Conservation (phyloP, 2,329 filamentous ascomycete species). For the Xylariales sp. region DNA sequence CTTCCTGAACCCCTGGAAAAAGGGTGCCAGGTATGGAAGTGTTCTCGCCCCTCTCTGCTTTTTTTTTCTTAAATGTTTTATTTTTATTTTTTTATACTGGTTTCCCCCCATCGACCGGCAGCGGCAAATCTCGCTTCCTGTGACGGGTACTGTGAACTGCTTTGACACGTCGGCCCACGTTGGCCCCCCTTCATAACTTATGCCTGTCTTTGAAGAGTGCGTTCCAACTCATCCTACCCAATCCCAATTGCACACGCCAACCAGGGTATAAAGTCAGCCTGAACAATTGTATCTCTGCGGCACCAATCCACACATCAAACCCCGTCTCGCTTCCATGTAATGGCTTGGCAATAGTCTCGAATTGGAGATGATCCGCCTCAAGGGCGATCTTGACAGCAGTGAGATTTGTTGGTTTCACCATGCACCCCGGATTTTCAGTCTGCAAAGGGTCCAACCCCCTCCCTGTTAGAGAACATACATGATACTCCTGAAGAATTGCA, state of each 20-base stretch:
- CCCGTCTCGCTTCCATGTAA: background rate
- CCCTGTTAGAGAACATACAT: background rate
- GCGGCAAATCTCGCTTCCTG: no score
- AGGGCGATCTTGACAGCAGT: background rate
- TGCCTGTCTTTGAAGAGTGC: background rate
- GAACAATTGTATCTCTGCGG: no score
- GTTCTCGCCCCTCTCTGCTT: no score
- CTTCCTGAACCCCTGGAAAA: background rate
- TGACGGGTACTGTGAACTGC: no score
- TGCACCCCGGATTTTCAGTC: slow-evolving; percentile 6
- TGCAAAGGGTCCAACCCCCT: slow-evolving; percentile 6
- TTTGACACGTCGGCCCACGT: no score
- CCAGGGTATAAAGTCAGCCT: no score
- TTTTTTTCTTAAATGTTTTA: no score
- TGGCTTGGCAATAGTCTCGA: background rate
- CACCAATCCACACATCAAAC: background rate
- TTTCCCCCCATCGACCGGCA: no score
- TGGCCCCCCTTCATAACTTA: background rate
- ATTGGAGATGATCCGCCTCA: slow-evolving; percentile 3
- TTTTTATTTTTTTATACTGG: no score
- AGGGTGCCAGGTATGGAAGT: background rate
- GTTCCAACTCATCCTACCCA: slow-evolving; percentile 3
- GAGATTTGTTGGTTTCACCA: background rate
- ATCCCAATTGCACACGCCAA: no score
- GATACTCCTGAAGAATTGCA: background rate